Base-by-base conservation (phyloP, 1,284 basidiomycete species). In the Omphalotus olearius region DNA sequence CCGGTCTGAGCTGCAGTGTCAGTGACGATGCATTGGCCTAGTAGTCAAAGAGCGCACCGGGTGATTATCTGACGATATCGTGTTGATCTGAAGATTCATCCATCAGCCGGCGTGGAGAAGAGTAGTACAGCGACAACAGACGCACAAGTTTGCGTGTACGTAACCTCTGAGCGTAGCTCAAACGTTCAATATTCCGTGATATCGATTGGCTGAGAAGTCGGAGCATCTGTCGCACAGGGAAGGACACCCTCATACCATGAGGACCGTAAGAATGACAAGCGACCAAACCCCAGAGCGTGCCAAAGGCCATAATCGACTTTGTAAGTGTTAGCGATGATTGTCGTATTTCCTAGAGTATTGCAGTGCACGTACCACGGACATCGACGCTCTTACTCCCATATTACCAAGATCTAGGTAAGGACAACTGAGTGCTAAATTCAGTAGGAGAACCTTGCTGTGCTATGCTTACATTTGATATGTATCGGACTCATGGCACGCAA, bases 401-500 rank as follows among this genome's bases (percentile, higher is more conserved):
- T 92, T 91, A 18, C 74, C 82, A 38, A 91, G 73, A 67, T 91
- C 84, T 88, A 53, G 3, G 40, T 14, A 45, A 28, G 26, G 23
- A 33, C 52, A 49, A 37, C 28, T 53, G 58, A 35, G 45, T 28
- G 26, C 3, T 17, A 10, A 43, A 9, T 4, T 47, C 16, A 20
- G 17, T 13, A 39, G 53, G 10, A 30, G 20, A 38, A 9, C 7
- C 4, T 4, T 33, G 4, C 30, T 2, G 9, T 33, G 26, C 45
- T 50, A 45, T 11, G 64, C 79, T 47, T 60, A 88, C 86, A 94
- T 70, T 91, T 86, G 60, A 92, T 69, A 64, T 94, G 91, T 51
- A 94, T 92, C 1, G 91, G 92, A 61, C 88, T 91, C 91, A 94
- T 94, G 1, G 91, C 90, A 14, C 91, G 82, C 11, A 94, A 72